Base-by-base conservation (phyloP, 2,329 filamentous ascomycete species). In the Didymella keratinophila region DNA sequence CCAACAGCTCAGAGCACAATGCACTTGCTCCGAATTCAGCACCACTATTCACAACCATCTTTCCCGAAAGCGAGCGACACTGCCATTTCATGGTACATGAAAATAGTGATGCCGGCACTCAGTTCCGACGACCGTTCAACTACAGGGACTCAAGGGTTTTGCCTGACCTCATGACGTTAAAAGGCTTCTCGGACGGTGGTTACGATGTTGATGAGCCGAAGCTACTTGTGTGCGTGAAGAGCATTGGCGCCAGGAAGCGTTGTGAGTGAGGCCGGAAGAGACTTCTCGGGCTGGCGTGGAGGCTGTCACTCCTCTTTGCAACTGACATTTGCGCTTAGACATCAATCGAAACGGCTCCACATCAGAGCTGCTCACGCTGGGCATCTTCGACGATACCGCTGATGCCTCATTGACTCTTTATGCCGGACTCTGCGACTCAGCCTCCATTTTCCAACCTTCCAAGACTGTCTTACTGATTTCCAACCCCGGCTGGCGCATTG, bases 141-240 rank as follows among this genome's bases (percentile, higher is more conserved):
- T 80, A 79, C 51, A 69, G 70, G 28, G 69, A 74, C 37, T 69
- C 67, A 0, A 68, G 73, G 20, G 62, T 69, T 2, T 71, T 85
- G 4, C 72, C 77, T 5, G 80, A 79, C 1, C 75, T 88, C 11
- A 86, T 88, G 82, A 86, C 82, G 3, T 72, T 88, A 32, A 81
- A 81, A 51, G 79, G 79, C 42, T 88, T 86, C 68, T 74, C 84
- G 2, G 77, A 81, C 37, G 82, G 82, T 2, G 85, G 84, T 0
- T 81, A 83, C 55, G 85, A 87, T 70, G 71, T 84, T 9, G 66
- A 73, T 2, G 80, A 81, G 34, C 80, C 77, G 0, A 85, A 81
- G 49, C 74, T 88, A 2, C 76, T 88, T 2, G 82, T 87, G 0
- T 84, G 85, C 49, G 83, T 88, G 4, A 85, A 84, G 69, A 85